Conservation (phyloP, 2,329 filamentous ascomycete species). For the Metarhizium brunneum region DNA sequence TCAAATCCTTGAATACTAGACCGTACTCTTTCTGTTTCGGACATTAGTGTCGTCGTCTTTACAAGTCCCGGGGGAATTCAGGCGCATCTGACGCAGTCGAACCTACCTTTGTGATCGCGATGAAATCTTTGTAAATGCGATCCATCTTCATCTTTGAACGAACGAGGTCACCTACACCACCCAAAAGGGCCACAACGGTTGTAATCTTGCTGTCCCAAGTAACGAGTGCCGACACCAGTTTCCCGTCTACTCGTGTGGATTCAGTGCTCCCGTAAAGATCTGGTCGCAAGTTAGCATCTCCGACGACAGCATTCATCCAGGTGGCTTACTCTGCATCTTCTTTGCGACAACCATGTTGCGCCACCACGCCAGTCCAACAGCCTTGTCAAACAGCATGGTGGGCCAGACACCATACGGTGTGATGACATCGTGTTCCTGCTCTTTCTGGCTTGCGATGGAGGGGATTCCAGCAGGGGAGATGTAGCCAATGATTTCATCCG, state of each 20-base stretch:
- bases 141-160: conserved; percentile 27
- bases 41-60: neutral
- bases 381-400: conserved; percentile 25
- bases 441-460: conserved; percentile 28
- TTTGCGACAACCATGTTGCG: conserved; percentile 30
- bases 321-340: conserved; percentile 33
- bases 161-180: conserved; percentile 28
- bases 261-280: conserved; percentile 30
- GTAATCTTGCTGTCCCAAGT: conserved; percentile 35
- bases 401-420: conserved; percentile 31
- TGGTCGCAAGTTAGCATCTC: conserved; percentile 5
- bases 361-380: conserved; percentile 32
- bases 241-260: conserved; percentile 28
- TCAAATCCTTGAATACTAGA: conserved; percentile 17
- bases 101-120: conserved; percentile 18
- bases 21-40: conserved; percentile 18
- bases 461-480: conserved; percentile 32
- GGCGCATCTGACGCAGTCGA: neutral
- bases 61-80: neutral
- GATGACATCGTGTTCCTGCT: conserved; percentile 30
- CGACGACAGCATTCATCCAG: too few relatives aligned
- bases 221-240: conserved; percentile 27
- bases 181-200: conserved; percentile 28
- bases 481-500: conserved; percentile 26
- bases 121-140: conserved; percentile 27